Evolutionary conservation across 805 yeast species (phyloP), one percentile per base, ranked within the genome.

Genomic region (Yamadazyma kitorensis): DNA sequence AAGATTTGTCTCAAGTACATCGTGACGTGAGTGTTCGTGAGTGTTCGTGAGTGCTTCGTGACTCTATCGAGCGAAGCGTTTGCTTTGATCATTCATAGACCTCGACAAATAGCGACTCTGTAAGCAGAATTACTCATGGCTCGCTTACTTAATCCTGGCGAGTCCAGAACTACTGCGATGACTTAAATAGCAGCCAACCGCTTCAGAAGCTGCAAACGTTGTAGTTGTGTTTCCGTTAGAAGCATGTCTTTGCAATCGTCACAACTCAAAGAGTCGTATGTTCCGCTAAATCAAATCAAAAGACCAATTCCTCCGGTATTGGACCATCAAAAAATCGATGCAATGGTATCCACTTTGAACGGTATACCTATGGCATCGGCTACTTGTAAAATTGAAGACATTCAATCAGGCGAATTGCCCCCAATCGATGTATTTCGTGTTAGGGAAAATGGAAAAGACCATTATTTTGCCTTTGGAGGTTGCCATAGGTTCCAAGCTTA

Each of bases 401-500:
- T 75, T 22, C 55, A 61, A 1, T 26, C 80, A 6, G 88, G 88
- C 2, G 82, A 81, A 44, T 58, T 86, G 24, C 95, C 96, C 2
- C 91, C 95, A 1, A 71, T 87, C 11, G 96, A 86, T 55, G 87
- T 86, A 0, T 59, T 86, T 42, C 69, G 71, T 23, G 84, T 86
- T 2, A 66, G 80, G 27, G 82, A 82, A 26, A 54, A 72, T 6
- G 91, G 86, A 2, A 59, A 74, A 31, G 68, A 59, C 23, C 72
- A 71, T 54, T 86, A 81, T 51, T 86, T 84, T 57, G 94, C 89
- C 1, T 86, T 86, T 59, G 96, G 95, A 5, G 95, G 95, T 0
- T 86, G 96, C 52, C 96, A 86, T 52, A 59, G 96, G 42, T 82
- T 86, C 46, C 95, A 86, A 55, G 95, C 95, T 0, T 87, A 87